Conservation (phyloP, 768 basidiomycete genomes). For the Phanerochaete carnosa region DNA sequence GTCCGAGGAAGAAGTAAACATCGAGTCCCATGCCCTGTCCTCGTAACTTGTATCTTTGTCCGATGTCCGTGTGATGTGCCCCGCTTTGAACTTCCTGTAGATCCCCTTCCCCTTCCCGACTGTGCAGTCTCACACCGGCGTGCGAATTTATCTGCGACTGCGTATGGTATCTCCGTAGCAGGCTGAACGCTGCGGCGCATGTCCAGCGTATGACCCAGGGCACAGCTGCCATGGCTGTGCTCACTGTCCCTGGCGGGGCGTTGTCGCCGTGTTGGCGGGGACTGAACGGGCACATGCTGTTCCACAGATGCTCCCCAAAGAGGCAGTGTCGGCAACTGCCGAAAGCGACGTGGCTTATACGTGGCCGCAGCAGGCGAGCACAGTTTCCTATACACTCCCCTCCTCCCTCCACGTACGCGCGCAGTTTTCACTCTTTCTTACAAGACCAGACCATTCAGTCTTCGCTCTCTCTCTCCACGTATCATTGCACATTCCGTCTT, state of each 20-base stretch:
- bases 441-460: slow-evolving; percentile 23
- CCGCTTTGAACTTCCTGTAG: not conserved
- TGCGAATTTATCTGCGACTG: not conserved
- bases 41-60: not conserved
- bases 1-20: not conserved
- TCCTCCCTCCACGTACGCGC: slow-evolving; percentile 28
- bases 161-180: not conserved
- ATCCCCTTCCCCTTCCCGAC: not conserved
- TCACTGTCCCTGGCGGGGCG: not conserved
- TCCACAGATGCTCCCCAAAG: not conserved
- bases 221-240: not conserved
- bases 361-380: slow-evolving; percentile 15
- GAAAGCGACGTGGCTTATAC: slow-evolving; percentile 17
- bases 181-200: not conserved
- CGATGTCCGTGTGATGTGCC: not conserved
- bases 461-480: slow-evolving; percentile 17
- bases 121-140: not conserved
- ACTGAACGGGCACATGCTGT: not conserved
- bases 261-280: too few relatives aligned
- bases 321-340: slow-evolving; percentile 1
- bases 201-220: not conserved
- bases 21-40: not conserved
- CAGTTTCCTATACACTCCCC: slow-evolving; percentile 18
- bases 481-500: not conserved
- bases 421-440: slow-evolving; percentile 16